Conservation (phyloP, 169 alveolate genomes). For the Plasmodium gonderi region DNA sequence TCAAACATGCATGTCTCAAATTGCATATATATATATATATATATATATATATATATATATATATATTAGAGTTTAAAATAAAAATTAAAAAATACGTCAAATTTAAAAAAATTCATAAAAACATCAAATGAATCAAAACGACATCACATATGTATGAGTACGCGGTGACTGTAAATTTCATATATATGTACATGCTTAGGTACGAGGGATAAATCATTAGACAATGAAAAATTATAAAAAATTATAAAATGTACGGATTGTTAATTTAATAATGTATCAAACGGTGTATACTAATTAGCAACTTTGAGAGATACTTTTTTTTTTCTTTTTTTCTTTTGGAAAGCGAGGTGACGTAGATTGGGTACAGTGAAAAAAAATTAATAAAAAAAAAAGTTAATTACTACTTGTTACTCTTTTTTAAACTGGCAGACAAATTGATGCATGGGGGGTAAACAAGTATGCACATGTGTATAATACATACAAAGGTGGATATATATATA, state of each 20-base stretch:
- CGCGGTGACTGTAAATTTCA: not conserved
- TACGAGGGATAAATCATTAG: not conserved
- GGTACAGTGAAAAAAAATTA: not conserved
- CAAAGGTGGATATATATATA: no score
- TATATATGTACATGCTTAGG: not conserved
- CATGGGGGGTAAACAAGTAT: not conserved
- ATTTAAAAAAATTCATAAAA: conserved; percentile 43
- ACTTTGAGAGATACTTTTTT: no score
- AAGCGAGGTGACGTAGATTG: no score
- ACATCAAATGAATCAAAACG: conserved; percentile 12
- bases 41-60: not conserved
- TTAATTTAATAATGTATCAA: not conserved
- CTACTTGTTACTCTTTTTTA: not conserved
- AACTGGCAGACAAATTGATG: not conserved
- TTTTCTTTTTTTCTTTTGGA: no score
- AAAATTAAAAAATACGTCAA: not conserved
- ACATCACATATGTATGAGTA: not conserved
- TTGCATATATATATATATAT: not conserved
- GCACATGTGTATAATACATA: not conserved
- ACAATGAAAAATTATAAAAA: not conserved
- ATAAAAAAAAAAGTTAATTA: not conserved
- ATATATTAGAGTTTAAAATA: not conserved
- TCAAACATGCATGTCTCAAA: no score
- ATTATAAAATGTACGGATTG: not conserved
- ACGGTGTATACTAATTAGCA: not conserved